Evolutionary conservation across 2,329 filamentous ascomycete species (phyloP).

Genomic region (Exophiala xenobiotica): DNA sequence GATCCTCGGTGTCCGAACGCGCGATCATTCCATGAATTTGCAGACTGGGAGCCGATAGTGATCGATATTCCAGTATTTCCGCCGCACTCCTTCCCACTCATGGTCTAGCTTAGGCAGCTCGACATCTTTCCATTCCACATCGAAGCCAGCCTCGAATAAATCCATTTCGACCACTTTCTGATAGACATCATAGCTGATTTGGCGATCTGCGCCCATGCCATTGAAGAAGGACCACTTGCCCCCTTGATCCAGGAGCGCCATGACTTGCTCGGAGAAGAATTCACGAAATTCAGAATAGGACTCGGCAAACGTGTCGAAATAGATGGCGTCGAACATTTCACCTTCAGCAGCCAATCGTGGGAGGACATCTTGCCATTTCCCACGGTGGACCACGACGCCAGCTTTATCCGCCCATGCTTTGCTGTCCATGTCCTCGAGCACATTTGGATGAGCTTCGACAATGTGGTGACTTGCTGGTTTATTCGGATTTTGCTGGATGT

Average conservation of each 20-base stretch:
- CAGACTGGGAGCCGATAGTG: conserved; percentile 46
- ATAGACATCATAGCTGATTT: conserved; percentile 95
- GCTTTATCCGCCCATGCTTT: conserved; percentile 67
- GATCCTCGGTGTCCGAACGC: too few species aligned
- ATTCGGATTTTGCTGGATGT: conserved; percentile 63
- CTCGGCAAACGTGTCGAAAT: conserved; percentile 97
- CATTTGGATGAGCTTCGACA: conserved; percentile 78
- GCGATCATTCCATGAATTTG: conserved; percentile 31
- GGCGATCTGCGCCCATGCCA: conserved; percentile 83
- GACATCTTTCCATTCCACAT: conserved; percentile 81
- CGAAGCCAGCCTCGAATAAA: conserved; percentile 81
- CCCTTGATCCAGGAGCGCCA: conserved; percentile 68
- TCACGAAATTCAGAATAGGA: conserved; percentile 80
- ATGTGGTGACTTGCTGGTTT: conserved; percentile 74
- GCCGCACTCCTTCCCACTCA: conserved; percentile 84
- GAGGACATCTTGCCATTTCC: conserved; percentile 79
- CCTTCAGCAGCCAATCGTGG: conserved; percentile 66
- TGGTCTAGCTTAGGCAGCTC: conserved; percentile 70
- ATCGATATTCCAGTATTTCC: conserved; percentile 86
- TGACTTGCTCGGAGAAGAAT: conserved; percentile 87
- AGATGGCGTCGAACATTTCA: conserved; percentile 79
- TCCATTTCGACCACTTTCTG: conserved; percentile 90
- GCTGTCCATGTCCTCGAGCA: conserved; percentile 66
- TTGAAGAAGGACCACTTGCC: conserved; percentile 65
- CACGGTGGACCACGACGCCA: conserved; percentile 62